A percentile compares a stretch with the other conserved stretches of the same genome.
Evolutionary conservation across 1,139 yeast species (phyloP).

Genomic region (Pichia sp.): DNA sequence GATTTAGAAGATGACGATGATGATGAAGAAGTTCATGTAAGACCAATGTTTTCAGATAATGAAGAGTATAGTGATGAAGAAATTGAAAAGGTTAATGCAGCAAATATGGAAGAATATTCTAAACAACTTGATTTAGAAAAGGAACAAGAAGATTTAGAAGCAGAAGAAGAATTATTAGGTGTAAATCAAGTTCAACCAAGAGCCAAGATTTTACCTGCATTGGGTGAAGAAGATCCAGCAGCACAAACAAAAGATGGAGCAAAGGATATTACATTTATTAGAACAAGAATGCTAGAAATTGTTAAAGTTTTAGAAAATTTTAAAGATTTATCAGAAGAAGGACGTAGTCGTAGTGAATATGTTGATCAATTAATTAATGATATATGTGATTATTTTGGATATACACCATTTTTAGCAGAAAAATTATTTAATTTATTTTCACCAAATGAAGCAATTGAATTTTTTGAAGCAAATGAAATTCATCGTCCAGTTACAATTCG

Average conservation of each 20-base stretch:
- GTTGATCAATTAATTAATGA: constrained; percentile 70
- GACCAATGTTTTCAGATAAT: constrained; percentile 82
- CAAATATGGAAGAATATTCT: constrained; percentile 81
- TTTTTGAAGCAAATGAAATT: constrained; percentile 96
- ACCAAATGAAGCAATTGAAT: constrained; percentile 95
- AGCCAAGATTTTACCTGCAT: constrained; percentile 61
- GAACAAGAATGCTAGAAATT: constrained; percentile 93
- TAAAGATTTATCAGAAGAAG: constrained; percentile 76
- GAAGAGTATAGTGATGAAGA: constrained; percentile 57
- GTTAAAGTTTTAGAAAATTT: constrained; percentile 94
- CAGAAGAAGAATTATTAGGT: constrained; percentile 65
- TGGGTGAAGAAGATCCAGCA: constrained; percentile 46
- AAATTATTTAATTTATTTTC: constrained; percentile 84
- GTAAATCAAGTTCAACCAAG: constrained; percentile 60
- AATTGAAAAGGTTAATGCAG: constrained; percentile 71
- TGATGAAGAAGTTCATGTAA: constrained; percentile 43
- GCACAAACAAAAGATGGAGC: constrained; percentile 44
- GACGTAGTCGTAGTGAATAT: constrained; percentile 78
- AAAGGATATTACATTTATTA: constrained; percentile 70
- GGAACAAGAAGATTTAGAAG: constrained; percentile 67
- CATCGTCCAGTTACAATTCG: constrained; percentile 95
- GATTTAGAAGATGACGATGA: constrained; percentile 40
- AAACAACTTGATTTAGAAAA: constrained; percentile 66
- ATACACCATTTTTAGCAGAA: constrained; percentile 89
- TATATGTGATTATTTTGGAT: constrained; percentile 93